Evolutionary conservation across 768 basidiomycete genomes (phyloP).

Genomic region (Leccinellum luteum): DNA sequence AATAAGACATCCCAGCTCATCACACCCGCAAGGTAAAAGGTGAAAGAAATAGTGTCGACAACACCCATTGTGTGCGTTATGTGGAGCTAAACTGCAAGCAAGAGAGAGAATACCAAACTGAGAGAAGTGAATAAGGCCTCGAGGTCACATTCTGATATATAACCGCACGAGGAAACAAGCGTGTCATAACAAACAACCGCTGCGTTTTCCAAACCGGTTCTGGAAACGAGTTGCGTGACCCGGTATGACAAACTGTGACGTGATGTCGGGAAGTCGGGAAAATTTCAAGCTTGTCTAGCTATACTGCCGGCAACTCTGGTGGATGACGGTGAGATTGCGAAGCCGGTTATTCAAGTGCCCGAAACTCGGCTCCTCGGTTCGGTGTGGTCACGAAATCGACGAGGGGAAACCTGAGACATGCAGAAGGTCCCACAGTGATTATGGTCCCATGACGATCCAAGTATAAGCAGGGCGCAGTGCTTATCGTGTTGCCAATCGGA

Average conservation of each 20-base stretch:
- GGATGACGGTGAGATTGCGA: neutral
- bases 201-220: neutral
- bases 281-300: too few relatives aligned
- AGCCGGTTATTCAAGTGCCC: neutral
- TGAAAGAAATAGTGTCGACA: slow-evolving; percentile 6
- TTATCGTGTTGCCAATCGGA: neutral
- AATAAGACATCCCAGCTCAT: slow-evolving; percentile 21
- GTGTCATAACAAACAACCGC: neutral
- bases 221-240: neutral
- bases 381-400: neutral
- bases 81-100: neutral
- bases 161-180: neutral
- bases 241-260: neutral
- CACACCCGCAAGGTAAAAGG: slow-evolving; percentile 7
- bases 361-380: neutral
- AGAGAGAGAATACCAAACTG: slow-evolving; percentile 16
- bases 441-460: neutral
- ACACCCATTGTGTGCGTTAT: slow-evolving; percentile 11
- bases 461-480: neutral
- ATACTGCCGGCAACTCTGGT: neutral
- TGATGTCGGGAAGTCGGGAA: neutral
- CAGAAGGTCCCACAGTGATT: neutral
- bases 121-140: neutral
- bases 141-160: slow-evolving; percentile 2
- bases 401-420: neutral